phyloP scores from a whole-genome alignment of 2,329 filamentous ascomycete species.

The Amesomyces nigricolor region DNA sequence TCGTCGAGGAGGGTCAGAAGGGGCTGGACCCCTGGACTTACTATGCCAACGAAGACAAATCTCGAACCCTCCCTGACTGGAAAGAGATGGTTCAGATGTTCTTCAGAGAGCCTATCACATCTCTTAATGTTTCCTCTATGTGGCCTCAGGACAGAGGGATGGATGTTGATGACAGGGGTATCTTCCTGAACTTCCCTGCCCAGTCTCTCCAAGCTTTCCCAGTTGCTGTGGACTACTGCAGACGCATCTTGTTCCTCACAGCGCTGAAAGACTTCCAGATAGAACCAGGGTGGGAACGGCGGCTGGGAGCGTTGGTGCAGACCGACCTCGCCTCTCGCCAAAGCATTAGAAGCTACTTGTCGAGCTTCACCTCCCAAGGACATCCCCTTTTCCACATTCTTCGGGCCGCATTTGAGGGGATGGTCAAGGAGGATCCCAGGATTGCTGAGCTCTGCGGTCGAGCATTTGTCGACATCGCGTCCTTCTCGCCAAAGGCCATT shows the following conservation, averaged over 20 bases:
- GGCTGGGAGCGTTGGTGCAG: slow-evolving; percentile 65
- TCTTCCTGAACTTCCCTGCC: slow-evolving; percentile 45
- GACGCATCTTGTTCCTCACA: slow-evolving; percentile 46
- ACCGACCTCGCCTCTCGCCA: slow-evolving; percentile 62
- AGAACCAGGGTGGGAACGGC: slow-evolving; percentile 79
- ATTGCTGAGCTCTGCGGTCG: slow-evolving; percentile 45
- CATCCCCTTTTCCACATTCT: slow-evolving; percentile 42
- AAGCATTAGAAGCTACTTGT: slow-evolving; percentile 51
- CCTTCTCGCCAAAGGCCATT: slow-evolving; percentile 31
- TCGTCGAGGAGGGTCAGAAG: slow-evolving; percentile 82
- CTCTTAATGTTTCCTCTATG: slow-evolving; percentile 21
- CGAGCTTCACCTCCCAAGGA: slow-evolving; percentile 30
- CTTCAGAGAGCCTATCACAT: slow-evolving; percentile 37
- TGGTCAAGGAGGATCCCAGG: slow-evolving; percentile 40
- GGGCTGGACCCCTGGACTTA: slow-evolving; percentile 67
- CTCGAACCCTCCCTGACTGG: slow-evolving; percentile 45
- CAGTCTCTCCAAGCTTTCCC: slow-evolving; percentile 53
- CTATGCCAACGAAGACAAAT: slow-evolving; percentile 39
- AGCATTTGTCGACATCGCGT: slow-evolving; percentile 49
- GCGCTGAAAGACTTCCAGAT: slow-evolving; percentile 48
- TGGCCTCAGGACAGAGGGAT: slow-evolving; percentile 31
- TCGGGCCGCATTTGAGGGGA: slow-evolving; percentile 52
- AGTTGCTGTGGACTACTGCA: slow-evolving; percentile 64
- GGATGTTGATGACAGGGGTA: slow-evolving; percentile 35
- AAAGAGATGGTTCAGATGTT: slow-evolving; percentile 44